Evolutionary conservation across 2,329 filamentous ascomycete genomes (phyloP).

Genomic region (Penicillium sp.): DNA sequence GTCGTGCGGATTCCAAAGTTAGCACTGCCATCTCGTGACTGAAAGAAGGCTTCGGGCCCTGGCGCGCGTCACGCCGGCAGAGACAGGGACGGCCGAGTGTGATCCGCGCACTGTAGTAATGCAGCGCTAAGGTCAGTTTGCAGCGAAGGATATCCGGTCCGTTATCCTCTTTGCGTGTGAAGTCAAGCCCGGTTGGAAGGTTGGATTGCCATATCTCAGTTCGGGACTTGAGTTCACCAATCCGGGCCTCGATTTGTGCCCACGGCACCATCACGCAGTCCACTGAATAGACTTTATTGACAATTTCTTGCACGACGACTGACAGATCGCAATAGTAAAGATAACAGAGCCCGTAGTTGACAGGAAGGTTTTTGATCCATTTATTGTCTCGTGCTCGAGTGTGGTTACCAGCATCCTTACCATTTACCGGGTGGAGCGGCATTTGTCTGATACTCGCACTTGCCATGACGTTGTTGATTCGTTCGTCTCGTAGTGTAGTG

Average conservation of each 20-base stretch:
- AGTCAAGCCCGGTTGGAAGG: constrained; percentile 40
- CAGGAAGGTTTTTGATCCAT: constrained; percentile 40
- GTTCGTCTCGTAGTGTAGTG: constrained; percentile 31
- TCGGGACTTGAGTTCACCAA: constrained; percentile 38
- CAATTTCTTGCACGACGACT: constrained; percentile 43
- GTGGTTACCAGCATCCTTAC: constrained; percentile 25
- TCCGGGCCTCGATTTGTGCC: constrained; percentile 43
- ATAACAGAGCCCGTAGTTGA: constrained; percentile 39
- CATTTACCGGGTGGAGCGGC: constrained; percentile 32
- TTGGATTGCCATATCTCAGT: constrained; percentile 42
- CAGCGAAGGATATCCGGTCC: constrained; percentile 35
- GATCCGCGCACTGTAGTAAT: constrained; percentile 47
- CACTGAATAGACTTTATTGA: constrained; percentile 45
- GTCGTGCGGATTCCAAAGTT: constrained; percentile 42
- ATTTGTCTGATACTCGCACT: constrained; percentile 34
- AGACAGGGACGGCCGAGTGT: constrained; percentile 48
- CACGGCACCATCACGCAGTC: constrained; percentile 42
- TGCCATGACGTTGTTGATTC: constrained; percentile 33
- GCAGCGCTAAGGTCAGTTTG: constrained; percentile 45
- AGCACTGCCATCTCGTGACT: constrained; percentile 42
- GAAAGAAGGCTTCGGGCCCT: constrained; percentile 31
- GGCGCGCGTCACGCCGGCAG: constrained; percentile 44
- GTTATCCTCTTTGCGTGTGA: constrained; percentile 37
- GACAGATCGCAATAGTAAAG: constrained; percentile 42
- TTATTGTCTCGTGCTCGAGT: constrained; percentile 29